Evolutionary conservation across 164 flowering plant genomes (phyloP).

Genomic region (Stephania japonica): DNA sequence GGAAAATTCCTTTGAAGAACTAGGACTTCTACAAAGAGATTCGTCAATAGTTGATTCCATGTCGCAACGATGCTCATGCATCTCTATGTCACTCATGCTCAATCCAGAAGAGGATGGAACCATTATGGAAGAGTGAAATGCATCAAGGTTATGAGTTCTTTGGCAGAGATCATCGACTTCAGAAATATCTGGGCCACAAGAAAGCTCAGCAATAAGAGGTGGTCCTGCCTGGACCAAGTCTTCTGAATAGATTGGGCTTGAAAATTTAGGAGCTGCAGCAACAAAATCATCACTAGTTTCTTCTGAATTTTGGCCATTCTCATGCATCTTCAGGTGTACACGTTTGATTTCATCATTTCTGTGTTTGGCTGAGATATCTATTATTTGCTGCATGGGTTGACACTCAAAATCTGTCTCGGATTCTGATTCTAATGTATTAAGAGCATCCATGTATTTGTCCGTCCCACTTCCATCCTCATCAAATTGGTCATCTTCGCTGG

Average conservation of each 20-base stretch:
- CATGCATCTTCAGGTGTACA: slow-evolving; percentile 9
- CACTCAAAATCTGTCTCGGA: slow-evolving; percentile 57
- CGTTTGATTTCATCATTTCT: slow-evolving; percentile 19
- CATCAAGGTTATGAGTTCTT: too few species aligned
- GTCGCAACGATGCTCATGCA: too few species aligned
- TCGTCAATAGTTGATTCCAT: too few species aligned
- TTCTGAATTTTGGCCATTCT: slow-evolving; percentile 18
- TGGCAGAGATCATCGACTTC: too few species aligned
- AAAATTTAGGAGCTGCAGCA: slow-evolving; percentile 7
- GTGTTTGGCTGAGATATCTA: slow-evolving; percentile 19
- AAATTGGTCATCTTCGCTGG: slow-evolving; percentile 20
- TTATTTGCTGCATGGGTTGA: slow-evolving; percentile 44
- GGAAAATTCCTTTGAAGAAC: slow-evolving; percentile 18
- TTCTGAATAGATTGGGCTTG: too few species aligned
- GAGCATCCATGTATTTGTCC: slow-evolving; percentile 75
- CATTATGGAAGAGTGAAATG: too few species aligned
- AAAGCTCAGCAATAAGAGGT: too few species aligned
- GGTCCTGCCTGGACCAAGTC: too few species aligned
- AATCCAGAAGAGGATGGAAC: too few species aligned
- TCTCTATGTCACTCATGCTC: too few species aligned
- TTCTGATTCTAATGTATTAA: slow-evolving; percentile 80
- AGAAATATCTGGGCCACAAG: too few species aligned
- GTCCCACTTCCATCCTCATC: slow-evolving; percentile 71
- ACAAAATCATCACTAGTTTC: slow-evolving; percentile 24
- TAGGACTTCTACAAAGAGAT: background rate